Evolutionary conservation across 2,329 filamentous ascomycete genomes (phyloP).

Genomic region (Curvularia eragrostidis): DNA sequence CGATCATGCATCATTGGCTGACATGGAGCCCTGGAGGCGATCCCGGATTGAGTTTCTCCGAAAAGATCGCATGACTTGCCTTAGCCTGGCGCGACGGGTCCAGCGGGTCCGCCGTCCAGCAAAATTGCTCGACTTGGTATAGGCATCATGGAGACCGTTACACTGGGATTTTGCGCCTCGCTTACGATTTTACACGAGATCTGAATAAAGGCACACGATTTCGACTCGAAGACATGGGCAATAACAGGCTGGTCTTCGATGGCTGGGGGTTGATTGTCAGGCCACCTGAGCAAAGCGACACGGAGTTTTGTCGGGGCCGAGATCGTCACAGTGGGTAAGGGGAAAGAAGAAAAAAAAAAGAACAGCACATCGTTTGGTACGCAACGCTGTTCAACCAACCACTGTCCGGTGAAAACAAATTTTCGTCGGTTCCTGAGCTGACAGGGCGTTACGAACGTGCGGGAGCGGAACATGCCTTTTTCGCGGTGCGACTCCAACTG

Average conservation of each 20-base stretch:
- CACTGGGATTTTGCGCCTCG: conserved; percentile 7
- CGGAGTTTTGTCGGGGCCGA: conserved; percentile 9
- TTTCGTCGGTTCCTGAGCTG: background rate
- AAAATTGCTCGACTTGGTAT: conserved; percentile 16
- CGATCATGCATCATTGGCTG: conserved; percentile 15
- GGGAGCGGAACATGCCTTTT: conserved; percentile 2
- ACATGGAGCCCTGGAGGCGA: conserved; percentile 20
- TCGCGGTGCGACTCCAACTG: background rate
- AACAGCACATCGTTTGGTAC: background rate
- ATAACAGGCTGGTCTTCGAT: background rate
- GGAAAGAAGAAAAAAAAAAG: background rate
- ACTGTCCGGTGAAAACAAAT: conserved; percentile 7
- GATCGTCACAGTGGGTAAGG: background rate
- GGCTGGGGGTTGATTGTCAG: background rate
- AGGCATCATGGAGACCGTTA: conserved; percentile 12
- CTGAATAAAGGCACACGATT: background rate
- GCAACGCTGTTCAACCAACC: background rate
- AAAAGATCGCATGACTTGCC: conserved; percentile 25
- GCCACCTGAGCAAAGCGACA: background rate
- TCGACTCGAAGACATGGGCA: background rate
- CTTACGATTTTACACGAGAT: conserved; percentile 1
- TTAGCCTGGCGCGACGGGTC: conserved; percentile 12
- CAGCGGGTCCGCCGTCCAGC: conserved; percentile 13
- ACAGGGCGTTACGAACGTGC: background rate
- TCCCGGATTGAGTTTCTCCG: conserved; percentile 25